Evolutionary conservation across 192 early-diverging fungal genomes (phyloP), one percentile per base, ranked within the genome.

Genomic region (Umbelopsis vinacea): DNA sequence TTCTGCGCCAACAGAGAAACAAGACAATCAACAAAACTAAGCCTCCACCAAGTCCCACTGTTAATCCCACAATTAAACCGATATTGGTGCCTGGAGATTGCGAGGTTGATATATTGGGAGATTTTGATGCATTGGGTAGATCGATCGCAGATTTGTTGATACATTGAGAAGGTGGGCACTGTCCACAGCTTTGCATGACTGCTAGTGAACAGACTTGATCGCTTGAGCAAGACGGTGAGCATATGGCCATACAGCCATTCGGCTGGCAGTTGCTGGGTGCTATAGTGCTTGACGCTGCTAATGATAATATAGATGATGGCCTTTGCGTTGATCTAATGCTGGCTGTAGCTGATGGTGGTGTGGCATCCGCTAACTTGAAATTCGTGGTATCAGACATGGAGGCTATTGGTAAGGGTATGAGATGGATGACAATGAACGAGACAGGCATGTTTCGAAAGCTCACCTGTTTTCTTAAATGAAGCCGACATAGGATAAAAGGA

Each of bases 131-230:
- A 26, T 24, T 71, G 38, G 43, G 54, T 21, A 45, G 22, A 26
- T 43, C 40, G n/a, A 52, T 23, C 21, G 55, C 43, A 63, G 70
- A 17, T 6, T 54, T 26, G 43, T 26, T 71, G 70, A 78, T 24
- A 67, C 76, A 78, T 40, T 47, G 55, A 22, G 71, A 67, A 43
- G 68, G 60, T 29, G 76, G 76, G 54, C 76, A 78, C 4, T 35
- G 14, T 45, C 71, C 76, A 48, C 76, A 78, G 4, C 52, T n/a
- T 46, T 69, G 21, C 76, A 78, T 78, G 33, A 68, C 70, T 10
- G 37, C 24, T 3, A 74, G 33, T 1, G 73, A 33, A 24, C 76
- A 78, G 10, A 66, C 53, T 73, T 78, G 71, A 5, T 45, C 55
- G n/a, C 24, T 52, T 12, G 50, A 67, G 46, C 76, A 78, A 10